These are phyloP conservation scores for Pezicula carpinea DNA, from an alignment of 2,329 filamentous ascomycete species.

Conservation along the genomic window DNA sequence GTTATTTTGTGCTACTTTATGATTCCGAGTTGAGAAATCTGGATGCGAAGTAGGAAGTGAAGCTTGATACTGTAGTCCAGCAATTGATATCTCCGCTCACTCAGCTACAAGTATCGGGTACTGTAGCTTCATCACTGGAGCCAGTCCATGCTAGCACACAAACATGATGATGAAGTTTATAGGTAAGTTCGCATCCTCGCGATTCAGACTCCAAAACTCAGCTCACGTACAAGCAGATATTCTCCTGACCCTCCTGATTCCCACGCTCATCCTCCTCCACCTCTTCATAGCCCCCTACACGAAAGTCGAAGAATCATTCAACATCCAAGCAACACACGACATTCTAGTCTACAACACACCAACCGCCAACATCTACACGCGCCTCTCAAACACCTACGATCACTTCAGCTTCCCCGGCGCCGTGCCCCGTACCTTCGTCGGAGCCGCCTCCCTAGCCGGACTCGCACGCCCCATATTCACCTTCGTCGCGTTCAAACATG, in stretches of 20 bases:
- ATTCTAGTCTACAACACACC: conserved; percentile 78
- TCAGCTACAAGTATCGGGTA: neutral
- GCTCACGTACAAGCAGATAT: conserved; percentile 33
- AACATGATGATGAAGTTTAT: conserved; percentile 20
- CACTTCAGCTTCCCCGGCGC: conserved; percentile 87
- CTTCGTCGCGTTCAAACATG: conserved; percentile 49
- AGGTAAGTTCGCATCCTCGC: conserved; percentile 10
- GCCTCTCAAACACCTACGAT: conserved; percentile 65
- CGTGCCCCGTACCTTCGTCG: conserved; percentile 87
- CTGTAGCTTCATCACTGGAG: neutral
- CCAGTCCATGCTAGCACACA: neutral
- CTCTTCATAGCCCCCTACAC: conserved; percentile 78
- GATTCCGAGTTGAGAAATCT: no score
- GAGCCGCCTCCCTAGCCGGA: conserved; percentile 70
- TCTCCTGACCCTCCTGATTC: conserved; percentile 51
- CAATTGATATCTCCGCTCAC: conserved; percentile 3
- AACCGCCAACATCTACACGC: conserved; percentile 44
- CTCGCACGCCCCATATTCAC: conserved; percentile 62
- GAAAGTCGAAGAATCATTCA: conserved; percentile 98
- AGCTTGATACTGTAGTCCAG: neutral
- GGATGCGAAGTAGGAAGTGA: neutral
- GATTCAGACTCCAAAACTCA: neutral
- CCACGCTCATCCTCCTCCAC: conserved; percentile 61
- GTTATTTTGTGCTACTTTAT: no score
- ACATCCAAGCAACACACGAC: conserved; percentile 90